A percentile compares a stretch with the other conserved stretches of the same genome.
phyloP scores from a whole-genome alignment of 2,329 filamentous ascomycete genomes.

The Fulvia fulva region DNA sequence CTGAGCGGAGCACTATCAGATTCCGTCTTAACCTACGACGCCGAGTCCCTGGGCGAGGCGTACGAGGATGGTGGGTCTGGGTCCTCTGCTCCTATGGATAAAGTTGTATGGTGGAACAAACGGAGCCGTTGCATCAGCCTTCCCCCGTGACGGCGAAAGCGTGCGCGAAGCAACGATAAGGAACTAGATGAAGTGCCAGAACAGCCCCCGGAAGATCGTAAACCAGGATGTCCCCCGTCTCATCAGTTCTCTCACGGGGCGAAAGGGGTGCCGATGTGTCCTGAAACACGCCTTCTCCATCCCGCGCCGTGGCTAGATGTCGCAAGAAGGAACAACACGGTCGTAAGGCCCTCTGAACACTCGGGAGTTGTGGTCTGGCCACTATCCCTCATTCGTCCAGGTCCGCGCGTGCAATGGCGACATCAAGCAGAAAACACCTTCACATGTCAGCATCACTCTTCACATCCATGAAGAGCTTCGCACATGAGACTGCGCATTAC shows the following conservation, averaged over 20 bases:
- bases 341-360: too few species aligned
- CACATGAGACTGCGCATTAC: too few species aligned
- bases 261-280: neutral
- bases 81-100: neutral
- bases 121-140: neutral
- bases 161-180: conserved; percentile 1
- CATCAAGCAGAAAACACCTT: neutral
- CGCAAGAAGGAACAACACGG: too few species aligned
- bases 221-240: neutral
- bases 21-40: neutral
- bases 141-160: neutral
- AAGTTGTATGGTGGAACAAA: neutral
- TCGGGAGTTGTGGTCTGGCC: too few species aligned
- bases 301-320: too few species aligned
- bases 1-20: neutral
- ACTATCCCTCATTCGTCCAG: too few species aligned
- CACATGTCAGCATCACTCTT: neutral
- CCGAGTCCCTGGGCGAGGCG: neutral
- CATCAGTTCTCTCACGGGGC: neutral
- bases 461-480: neutral
- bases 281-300: too few species aligned
- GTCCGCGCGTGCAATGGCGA: neutral
- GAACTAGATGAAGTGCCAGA: neutral
- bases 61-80: neutral
- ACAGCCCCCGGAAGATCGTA: neutral